phyloP scores from a whole-genome alignment of 768 basidiomycete genomes.

The Termitomyces titanicus region DNA sequence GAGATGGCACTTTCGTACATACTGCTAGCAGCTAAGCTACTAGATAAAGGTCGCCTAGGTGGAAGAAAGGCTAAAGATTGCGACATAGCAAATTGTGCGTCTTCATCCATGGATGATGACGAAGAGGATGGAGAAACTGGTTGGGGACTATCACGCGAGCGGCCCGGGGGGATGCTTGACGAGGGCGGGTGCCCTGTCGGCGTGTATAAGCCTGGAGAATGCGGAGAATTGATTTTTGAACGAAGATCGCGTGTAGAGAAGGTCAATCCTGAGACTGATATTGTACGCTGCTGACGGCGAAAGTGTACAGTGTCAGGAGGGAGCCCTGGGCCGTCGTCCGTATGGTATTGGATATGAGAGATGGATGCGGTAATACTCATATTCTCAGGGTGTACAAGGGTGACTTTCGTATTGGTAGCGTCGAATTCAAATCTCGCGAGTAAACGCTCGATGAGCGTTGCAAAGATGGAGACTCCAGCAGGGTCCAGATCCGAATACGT shows the following conservation, averaged over 20 bases:
- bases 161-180: neutral
- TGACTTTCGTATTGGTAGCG: slow-evolving; percentile 62
- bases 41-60: slow-evolving; percentile 38
- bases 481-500: slow-evolving; percentile 51
- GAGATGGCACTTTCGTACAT: slow-evolving; percentile 80
- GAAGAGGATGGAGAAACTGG: slow-evolving; percentile 50
- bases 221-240: slow-evolving; percentile 18
- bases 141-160: slow-evolving; percentile 13
- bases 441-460: slow-evolving; percentile 74
- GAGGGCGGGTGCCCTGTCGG: slow-evolving; percentile 22
- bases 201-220: slow-evolving; percentile 10
- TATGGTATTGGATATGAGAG: slow-evolving; percentile 55
- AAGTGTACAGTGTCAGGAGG: slow-evolving; percentile 5
- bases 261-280: slow-evolving; percentile 54
- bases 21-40: slow-evolving; percentile 53
- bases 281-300: slow-evolving; percentile 37
- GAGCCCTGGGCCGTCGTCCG: slow-evolving; percentile 26
- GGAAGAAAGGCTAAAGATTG: slow-evolving; percentile 69
- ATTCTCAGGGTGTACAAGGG: slow-evolving; percentile 61
- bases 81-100: slow-evolving; percentile 64
- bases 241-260: slow-evolving; percentile 47
- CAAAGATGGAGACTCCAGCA: slow-evolving; percentile 76
- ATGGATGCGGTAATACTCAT: slow-evolving; percentile 60
- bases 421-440: slow-evolving; percentile 79
- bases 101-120: slow-evolving; percentile 62